These are phyloP conservation scores for Plantago major DNA, from an alignment of 257 asterid genomes.

Conservation along the genomic window DNA sequence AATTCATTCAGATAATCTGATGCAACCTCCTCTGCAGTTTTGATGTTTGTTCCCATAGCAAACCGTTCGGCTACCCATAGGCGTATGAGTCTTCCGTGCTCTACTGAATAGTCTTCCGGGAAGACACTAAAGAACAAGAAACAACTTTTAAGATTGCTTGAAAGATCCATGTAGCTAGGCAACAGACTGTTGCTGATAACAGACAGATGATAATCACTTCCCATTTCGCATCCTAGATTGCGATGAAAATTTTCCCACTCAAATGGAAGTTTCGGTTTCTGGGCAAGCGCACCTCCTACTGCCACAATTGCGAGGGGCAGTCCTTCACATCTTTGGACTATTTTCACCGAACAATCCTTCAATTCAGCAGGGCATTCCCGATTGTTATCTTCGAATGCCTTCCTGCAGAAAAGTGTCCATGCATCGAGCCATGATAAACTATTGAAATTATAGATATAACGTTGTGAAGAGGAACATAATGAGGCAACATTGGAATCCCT, in stretches of 20 bases:
- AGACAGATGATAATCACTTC: slow-evolving; percentile 13
- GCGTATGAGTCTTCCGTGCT: slow-evolving; percentile 37
- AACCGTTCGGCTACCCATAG: slow-evolving; percentile 54
- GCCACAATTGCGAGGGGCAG: slow-evolving; percentile 41
- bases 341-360: slow-evolving; percentile 13
- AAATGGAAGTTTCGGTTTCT: slow-evolving; percentile 11
- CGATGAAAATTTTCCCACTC: slow-evolving; percentile 28
- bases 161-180: slow-evolving; percentile 37
- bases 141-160: slow-evolving; percentile 41
- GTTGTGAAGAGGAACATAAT: slow-evolving; percentile 20
- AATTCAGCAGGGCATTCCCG: slow-evolving; percentile 37
- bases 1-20: slow-evolving; percentile 30
- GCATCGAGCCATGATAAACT: slow-evolving; percentile 23
- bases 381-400: slow-evolving; percentile 32
- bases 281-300: slow-evolving; percentile 32
- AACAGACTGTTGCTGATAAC: slow-evolving; percentile 18
- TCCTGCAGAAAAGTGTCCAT: slow-evolving; percentile 47
- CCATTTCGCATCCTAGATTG: slow-evolving; percentile 22
- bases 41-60: slow-evolving; percentile 10
- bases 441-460: neutral
- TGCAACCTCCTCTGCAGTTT: slow-evolving; percentile 39
- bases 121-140: slow-evolving; percentile 40
- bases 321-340: slow-evolving; percentile 35
- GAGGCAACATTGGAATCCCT: slow-evolving; percentile 29
- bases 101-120: slow-evolving; percentile 36